Conservation (phyloP, 192 early-diverging fungal genomes). For the Backusella mclennaniae region DNA sequence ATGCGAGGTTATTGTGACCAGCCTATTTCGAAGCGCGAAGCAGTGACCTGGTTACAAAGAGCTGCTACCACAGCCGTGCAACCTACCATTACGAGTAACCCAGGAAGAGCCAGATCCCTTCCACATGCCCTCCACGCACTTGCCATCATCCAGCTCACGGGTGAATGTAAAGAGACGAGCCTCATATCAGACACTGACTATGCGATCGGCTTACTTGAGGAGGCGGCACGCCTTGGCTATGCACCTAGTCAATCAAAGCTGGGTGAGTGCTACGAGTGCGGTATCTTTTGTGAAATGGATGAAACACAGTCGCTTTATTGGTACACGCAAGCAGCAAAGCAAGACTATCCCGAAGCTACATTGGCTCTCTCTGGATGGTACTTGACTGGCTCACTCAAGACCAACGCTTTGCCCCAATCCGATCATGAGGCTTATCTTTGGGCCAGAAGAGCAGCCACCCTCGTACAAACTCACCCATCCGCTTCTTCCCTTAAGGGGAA, state of each 20-base stretch:
- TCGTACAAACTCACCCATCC: conserved; percentile 40
- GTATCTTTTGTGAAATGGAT: conserved; percentile 46
- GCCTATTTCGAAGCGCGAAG: conserved; percentile 77
- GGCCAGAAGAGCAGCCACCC: conserved; percentile 41
- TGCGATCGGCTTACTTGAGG: conserved; percentile 49
- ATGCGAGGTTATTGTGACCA: conserved; percentile 81
- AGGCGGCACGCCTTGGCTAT: conserved; percentile 60
- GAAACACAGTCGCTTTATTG: conserved; percentile 47
- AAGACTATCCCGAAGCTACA: conserved; percentile 51
- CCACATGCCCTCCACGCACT: conserved; percentile 16
- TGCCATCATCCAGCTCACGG: conserved; percentile 15
- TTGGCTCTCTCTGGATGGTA: conserved; percentile 61
- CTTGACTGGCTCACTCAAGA: conserved; percentile 43
- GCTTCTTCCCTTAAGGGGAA: conserved; percentile 31
- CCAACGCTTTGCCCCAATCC: conserved; percentile 44
- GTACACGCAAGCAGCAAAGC: conserved; percentile 53
- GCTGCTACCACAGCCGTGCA: conserved; percentile 80
- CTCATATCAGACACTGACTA: conserved; percentile 44
- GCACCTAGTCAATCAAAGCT: conserved; percentile 54
- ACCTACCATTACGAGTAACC: not conserved
- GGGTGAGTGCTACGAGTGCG: conserved; percentile 57
- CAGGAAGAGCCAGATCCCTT: not conserved
- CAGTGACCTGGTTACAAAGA: conserved; percentile 90
- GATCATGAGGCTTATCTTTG: conserved; percentile 56
- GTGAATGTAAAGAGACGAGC: conserved; percentile 16